Conservation (phyloP, 2,329 filamentous ascomycete species). For the Hyphodiscus sp. region DNA sequence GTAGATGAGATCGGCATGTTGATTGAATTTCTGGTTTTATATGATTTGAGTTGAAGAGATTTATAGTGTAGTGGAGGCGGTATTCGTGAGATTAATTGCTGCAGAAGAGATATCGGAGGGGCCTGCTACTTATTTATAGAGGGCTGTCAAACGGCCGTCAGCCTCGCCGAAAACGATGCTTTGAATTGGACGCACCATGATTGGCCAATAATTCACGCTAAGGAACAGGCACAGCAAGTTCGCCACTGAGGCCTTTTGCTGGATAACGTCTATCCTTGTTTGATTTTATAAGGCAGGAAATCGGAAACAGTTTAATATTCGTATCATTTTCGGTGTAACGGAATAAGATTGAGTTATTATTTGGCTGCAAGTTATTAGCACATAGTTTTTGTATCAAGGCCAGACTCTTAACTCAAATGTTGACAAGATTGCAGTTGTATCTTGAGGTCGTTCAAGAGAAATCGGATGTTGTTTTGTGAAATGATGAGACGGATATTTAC, state of each 20-base stretch:
- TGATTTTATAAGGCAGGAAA: too few relatives aligned
- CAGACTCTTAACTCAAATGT: too few relatives aligned
- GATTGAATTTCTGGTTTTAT: not conserved
- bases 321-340: too few relatives aligned
- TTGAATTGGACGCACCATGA: not conserved
- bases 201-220: not conserved
- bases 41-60: not conserved
- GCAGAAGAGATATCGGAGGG: not conserved
- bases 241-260: not conserved
- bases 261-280: too few relatives aligned
- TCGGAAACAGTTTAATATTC: too few relatives aligned
- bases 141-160: not conserved
- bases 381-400: too few relatives aligned
- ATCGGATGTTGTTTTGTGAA: too few relatives aligned
- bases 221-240: not conserved
- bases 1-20: slow-evolving; percentile 27
- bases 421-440: too few relatives aligned
- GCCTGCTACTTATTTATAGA: not conserved
- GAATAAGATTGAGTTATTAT: too few relatives aligned
- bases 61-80: not conserved
- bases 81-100: not conserved
- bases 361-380: too few relatives aligned
- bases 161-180: not conserved
- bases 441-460: too few relatives aligned
- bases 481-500: too few relatives aligned